Conservation (phyloP, 2,329 filamentous ascomycete genomes). For the Aspergillus brunneoviolaceus region DNA sequence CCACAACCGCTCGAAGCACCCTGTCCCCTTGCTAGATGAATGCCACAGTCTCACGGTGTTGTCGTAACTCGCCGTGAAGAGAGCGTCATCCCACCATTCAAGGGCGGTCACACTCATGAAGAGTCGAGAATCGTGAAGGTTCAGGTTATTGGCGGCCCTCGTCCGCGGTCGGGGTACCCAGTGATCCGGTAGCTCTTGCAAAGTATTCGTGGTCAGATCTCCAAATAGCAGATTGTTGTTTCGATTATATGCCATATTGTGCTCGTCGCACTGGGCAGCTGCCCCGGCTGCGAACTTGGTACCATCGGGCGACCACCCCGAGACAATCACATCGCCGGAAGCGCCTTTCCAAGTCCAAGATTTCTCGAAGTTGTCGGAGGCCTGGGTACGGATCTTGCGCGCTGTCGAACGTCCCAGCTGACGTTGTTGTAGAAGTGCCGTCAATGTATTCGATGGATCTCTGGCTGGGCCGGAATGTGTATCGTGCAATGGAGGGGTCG, state of each 20-base stretch:
- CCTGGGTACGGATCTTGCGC: slow-evolving; percentile 22
- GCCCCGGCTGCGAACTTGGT: slow-evolving; percentile 57
- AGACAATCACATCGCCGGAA: slow-evolving; percentile 57
- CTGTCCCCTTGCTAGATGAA: slow-evolving; percentile 27
- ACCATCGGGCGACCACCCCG: slow-evolving; percentile 58
- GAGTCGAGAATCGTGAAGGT: slow-evolving; percentile 51
- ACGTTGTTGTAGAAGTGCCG: slow-evolving; percentile 29
- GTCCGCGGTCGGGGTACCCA: slow-evolving; percentile 44
- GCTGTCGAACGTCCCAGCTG: slow-evolving; percentile 27
- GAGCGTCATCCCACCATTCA: slow-evolving; percentile 49
- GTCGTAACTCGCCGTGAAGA: slow-evolving; percentile 59
- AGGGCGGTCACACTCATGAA: slow-evolving; percentile 59
- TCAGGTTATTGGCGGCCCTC: slow-evolving; percentile 42
- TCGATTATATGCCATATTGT: slow-evolving; percentile 62
- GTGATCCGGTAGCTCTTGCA: slow-evolving; percentile 58
- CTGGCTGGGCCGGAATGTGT: neutral
- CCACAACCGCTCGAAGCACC: slow-evolving; percentile 37
- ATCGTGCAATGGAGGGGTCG: neutral
- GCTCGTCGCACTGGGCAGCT: slow-evolving; percentile 54
- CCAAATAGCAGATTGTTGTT: slow-evolving; percentile 59
- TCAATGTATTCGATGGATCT: slow-evolving; percentile 7
- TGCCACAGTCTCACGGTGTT: slow-evolving; percentile 59
- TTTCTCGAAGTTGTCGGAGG: slow-evolving; percentile 43
- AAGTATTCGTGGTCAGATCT: slow-evolving; percentile 38
- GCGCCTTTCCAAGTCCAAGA: slow-evolving; percentile 56